Conservation (phyloP, 768 basidiomycete species). For the Tricholoma terreum region DNA sequence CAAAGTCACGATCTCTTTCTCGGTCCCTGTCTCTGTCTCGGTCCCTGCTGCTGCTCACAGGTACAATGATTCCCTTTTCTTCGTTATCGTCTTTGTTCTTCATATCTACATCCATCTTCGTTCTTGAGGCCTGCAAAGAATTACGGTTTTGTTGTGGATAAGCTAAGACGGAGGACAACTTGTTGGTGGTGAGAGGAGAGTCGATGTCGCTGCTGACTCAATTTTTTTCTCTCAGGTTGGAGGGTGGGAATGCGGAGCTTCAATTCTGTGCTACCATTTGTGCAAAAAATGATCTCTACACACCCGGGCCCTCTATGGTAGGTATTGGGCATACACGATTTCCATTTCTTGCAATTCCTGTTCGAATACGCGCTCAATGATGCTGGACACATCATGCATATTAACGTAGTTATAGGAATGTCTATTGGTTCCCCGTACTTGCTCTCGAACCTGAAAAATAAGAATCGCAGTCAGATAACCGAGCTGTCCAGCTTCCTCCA, state of each 20-base stretch:
- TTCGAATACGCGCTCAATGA: not conserved
- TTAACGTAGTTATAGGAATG: no score
- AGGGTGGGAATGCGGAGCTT: slow-evolving; percentile 6
- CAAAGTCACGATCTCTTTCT: slow-evolving; percentile 38
- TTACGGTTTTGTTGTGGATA: not conserved
- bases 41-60: slow-evolving; percentile 39
- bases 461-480: slow-evolving; percentile 20
- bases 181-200: not conserved
- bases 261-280: not conserved
- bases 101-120: slow-evolving; percentile 77
- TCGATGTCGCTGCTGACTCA: not conserved
- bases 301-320: no score
- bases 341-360: not conserved
- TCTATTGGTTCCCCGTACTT: not conserved
- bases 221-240: not conserved
- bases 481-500: slow-evolving; percentile 24
- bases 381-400: not conserved
- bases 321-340: not conserved
- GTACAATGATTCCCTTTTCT: slow-evolving; percentile 49
- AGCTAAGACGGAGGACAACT: not conserved
- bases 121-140: not conserved
- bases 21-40: slow-evolving; percentile 46
- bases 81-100: slow-evolving; percentile 72
- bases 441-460: slow-evolving; percentile 19
- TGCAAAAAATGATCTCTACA: no score